These are phyloP conservation scores for Chenopodium suecicum DNA, from an alignment of 148 eudicot genomes.

Conservation along the genomic window DNA sequence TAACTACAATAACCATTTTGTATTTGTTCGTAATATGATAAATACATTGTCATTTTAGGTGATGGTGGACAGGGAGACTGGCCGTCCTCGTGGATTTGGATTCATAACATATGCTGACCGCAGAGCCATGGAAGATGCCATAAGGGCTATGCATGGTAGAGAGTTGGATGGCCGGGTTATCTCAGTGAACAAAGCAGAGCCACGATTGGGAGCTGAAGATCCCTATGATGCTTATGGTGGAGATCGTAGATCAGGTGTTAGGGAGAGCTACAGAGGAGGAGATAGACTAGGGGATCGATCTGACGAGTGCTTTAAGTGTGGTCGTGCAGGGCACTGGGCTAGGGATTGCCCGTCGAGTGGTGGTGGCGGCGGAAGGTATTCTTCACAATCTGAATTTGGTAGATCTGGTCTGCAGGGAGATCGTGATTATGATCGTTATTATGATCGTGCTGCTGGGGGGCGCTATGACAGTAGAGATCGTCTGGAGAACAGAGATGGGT, in stretches of 20 bases:
- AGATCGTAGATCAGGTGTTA: conserved; percentile 30
- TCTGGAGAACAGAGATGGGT: conserved; percentile 37
- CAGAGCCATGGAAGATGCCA: conserved; percentile 50
- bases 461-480: conserved; percentile 45
- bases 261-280: conserved; percentile 40
- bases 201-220: conserved; percentile 42
- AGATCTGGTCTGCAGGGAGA: conserved; percentile 29
- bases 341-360: conserved; percentile 48
- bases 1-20: neutral
- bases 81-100: conserved; percentile 60
- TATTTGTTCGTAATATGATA: neutral
- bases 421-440: conserved; percentile 27
- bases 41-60: conserved; percentile 28
- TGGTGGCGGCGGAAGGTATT: conserved; percentile 29
- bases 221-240: conserved; percentile 35
- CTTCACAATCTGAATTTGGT: conserved; percentile 36
- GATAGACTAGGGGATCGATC: conserved; percentile 30
- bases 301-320: conserved; percentile 62
- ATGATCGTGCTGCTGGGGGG: conserved; percentile 39
- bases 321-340: conserved; percentile 54
- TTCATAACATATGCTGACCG: conserved; percentile 53
- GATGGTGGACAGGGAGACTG: conserved; percentile 55
- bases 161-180: conserved; percentile 47
- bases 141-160: conserved; percentile 56
- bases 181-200: conserved; percentile 62